Base-by-base conservation (phyloP, 257 asterid species). In the Solanum sejunctum region DNA sequence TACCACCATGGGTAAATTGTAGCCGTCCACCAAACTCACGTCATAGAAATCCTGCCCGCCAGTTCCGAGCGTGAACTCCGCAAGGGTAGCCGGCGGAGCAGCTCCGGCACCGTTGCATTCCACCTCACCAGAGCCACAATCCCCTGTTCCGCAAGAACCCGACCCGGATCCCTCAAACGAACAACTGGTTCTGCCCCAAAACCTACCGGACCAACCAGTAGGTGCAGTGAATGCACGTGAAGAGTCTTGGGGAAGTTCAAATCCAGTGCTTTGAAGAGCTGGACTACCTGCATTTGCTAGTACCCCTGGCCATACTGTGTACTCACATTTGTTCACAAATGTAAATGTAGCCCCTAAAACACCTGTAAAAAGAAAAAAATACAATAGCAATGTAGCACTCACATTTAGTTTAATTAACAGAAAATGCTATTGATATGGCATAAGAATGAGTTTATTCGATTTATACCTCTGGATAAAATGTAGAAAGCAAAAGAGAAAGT, bases 1-100 rank as follows among this genome's bases (percentile, higher is more conserved):
- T 1, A 96, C 93, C 41, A 93, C 86, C 97, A 96, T 85, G 1
- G 98, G 94, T 70, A 96, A 52, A 84, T 96, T 96, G 92, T 96
- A 96, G 32, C 99, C 99, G 87, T 96, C 99, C 12, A 96, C 99
- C 2, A 96, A 95, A 89, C 99, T 95, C 32, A 95, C 97, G 88
- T 95, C 98, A 11, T 95, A 95, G 77, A 94, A 93, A 84, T 94
- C 99, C 28, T 92, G 82, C 2, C 94, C 98, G 51, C 93, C 96
- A 61, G 91, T 86, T 0, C 95, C 99, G 36, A 96, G 89, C 0
- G 98, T 92, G 88, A 96, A 90, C 97, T 96, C 99, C 5, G 99
- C 99, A 10, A 96, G 89, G 0, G 99, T 94, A 23, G 96, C 98
- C 16, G 99, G 99, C 11, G 99, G 99, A 51, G 95, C 91, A 1